Evolutionary conservation across 768 basidiomycete genomes (phyloP).

Genomic region (Tulasnella sp.): DNA sequence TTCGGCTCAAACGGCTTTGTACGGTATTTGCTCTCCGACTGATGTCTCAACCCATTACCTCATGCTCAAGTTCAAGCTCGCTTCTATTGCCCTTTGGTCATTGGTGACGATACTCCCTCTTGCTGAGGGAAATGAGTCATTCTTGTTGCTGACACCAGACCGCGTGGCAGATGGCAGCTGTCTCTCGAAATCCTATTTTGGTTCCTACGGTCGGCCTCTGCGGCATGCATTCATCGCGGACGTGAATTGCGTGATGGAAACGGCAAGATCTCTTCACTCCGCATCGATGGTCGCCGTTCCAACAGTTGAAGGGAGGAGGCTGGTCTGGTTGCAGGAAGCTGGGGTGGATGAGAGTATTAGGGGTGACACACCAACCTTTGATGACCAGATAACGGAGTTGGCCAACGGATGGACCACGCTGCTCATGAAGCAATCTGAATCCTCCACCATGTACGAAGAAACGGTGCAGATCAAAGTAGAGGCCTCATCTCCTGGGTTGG

Average conservation of each 20-base stretch:
- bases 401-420: not conserved
- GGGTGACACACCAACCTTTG: constrained; percentile 11
- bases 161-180: too few relatives aligned
- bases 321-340: constrained; percentile 29
- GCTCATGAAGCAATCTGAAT: not conserved
- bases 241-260: constrained; percentile 1
- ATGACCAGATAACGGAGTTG: not conserved
- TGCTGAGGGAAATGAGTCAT: too few relatives aligned
- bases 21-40: too few relatives aligned
- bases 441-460: too few relatives aligned
- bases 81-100: too few relatives aligned
- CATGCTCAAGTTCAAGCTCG: too few relatives aligned
- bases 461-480: too few relatives aligned
- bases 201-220: constrained; percentile 20
- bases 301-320: not conserved
- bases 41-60: too few relatives aligned
- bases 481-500: too few relatives aligned
- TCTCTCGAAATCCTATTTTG: constrained; percentile 4
- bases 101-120: too few relatives aligned
- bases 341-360: constrained; percentile 22
- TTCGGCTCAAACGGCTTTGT: too few relatives aligned
- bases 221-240: constrained; percentile 20
- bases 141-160: too few relatives aligned
- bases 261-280: not conserved
- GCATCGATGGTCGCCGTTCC: constrained; percentile 3